Evolutionary conservation across 176 grass and related monocot genomes (phyloP), one percentile per base, ranked within the genome.

Genomic region (Themeda triandra): DNA sequence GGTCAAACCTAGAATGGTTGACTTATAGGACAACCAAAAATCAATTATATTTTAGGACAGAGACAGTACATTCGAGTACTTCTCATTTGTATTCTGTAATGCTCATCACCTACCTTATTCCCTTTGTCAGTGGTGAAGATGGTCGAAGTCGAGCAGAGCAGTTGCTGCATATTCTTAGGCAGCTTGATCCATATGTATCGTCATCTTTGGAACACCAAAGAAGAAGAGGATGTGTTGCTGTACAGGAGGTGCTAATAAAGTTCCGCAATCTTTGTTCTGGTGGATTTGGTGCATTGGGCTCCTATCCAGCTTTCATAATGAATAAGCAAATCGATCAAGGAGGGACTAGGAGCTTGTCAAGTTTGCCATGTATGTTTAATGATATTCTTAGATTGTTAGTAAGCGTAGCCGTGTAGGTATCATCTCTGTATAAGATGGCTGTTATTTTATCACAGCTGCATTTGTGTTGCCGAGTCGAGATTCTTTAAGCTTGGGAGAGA

Each of bases 71-170:
- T 49, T 75, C 8, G 36, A 66, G 29, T 75, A 36, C 2, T 19
- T 76, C 14, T 75, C 10, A 15, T 56, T 76, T 82, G 21, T 75
- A 45, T 72, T 27, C 33, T 13, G 33, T 76, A 66, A 73, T 28
- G 27, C 29, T 46, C 19, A 27, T 76, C 64, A 45, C 63, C 68
- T 65, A 65, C n/a, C 15, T 83, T 23, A 53, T 84, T 79, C 41
- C 39, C 60, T 84, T 92, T 80, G 44, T 82, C 83, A 98, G 96
- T 63, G 96, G 96, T 80, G 96, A 98, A 93, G 96, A 95, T 90
- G 96, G 96, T 66, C 89, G 96, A 84, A 98, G 96, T 88, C 72
- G 96, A 88, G 96, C 92, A 86, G 96, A 98, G 79, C 96, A 98
- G 76, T 77, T 98, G 49, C 44, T 95, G 73, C 96, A 98, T 84